Conservation (phyloP, 352 stramenopile species). For the Phytopythium boreale region DNA sequence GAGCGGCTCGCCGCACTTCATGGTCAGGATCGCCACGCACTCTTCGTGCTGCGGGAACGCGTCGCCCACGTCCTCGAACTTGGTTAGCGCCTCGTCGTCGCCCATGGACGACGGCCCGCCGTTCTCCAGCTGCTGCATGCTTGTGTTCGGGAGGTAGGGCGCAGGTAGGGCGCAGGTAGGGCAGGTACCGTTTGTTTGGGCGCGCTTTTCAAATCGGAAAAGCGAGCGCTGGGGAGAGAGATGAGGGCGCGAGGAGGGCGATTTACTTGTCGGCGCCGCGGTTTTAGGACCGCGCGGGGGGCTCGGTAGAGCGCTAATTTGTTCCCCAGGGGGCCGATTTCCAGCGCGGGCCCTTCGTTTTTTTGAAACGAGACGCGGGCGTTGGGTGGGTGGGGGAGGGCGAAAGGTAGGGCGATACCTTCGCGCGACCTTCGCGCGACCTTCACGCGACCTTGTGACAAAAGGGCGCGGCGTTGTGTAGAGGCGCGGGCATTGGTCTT, state of each 20-base stretch:
- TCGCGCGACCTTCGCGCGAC: neutral
- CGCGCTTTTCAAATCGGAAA: neutral
- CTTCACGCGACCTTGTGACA: neutral
- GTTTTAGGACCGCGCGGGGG: constrained; percentile 1
- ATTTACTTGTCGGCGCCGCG: constrained; percentile 8
- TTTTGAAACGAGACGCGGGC: constrained; percentile 1
- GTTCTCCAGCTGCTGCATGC: constrained; percentile 5
- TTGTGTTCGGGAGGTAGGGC: too few relatives aligned
- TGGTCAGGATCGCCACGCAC: constrained; percentile 61
- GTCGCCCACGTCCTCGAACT: constrained; percentile 31
- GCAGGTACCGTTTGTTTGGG: neutral
- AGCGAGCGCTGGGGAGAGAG: neutral
- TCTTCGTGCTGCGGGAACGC: constrained; percentile 64
- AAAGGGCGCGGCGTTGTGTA: neutral
- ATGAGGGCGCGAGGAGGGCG: neutral
- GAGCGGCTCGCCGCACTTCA: constrained; percentile 73
- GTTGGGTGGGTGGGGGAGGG: neutral
- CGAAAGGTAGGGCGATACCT: neutral
- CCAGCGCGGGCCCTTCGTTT: neutral
- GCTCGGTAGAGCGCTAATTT: neutral
- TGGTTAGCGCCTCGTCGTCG: constrained; percentile 28
- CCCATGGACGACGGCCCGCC: constrained; percentile 10
- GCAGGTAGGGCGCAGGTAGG: too few relatives aligned
- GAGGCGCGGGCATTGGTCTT: too few relatives aligned
- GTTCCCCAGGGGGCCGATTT: constrained; percentile 13